A percentile compares a stretch with the other conserved stretches of the same genome.
These are phyloP conservation scores for Candida frijolesensis DNA, from an alignment of 1,139 yeast genomes.

Conservation along the genomic window DNA sequence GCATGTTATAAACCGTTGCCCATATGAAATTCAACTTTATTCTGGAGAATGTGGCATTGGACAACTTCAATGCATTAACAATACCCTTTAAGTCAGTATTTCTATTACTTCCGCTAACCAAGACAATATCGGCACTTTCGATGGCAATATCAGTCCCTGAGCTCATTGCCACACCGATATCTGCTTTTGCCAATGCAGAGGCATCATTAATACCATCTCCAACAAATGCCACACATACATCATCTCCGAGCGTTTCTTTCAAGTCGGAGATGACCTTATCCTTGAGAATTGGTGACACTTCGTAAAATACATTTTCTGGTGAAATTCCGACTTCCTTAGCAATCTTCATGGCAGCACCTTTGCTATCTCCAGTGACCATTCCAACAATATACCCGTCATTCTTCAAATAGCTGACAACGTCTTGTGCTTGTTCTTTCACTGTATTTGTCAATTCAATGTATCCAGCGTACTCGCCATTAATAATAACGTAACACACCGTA, in stretches of 20 bases:
- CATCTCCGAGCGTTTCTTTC: conserved; percentile 44
- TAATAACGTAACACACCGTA: conserved; percentile 43
- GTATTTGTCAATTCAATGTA: conserved; percentile 67
- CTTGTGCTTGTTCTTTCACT: conserved; percentile 66
- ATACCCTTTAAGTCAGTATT: conserved; percentile 62
- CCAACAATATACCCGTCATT: conserved; percentile 66
- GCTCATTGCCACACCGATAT: conserved; percentile 87
- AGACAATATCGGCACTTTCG: conserved; percentile 92
- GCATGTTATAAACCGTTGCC: conserved; percentile 81
- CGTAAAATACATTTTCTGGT: conserved; percentile 66
- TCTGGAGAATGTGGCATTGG: conserved; percentile 68
- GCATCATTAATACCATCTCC: conserved; percentile 99
- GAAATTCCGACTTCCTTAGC: conserved; percentile 73
- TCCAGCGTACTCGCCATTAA: conserved; percentile 65
- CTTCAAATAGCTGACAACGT: conserved; percentile 59
- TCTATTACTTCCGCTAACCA: conserved; percentile 36
- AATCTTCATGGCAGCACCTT: conserved; percentile 61
- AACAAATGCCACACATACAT: conserved; percentile 70
- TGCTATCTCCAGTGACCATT: conserved; percentile 88
- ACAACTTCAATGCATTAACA: conserved; percentile 71
- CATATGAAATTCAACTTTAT: conserved; percentile 82
- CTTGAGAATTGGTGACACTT: conserved; percentile 77
- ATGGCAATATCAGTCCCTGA: conserved; percentile 96
- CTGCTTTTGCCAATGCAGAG: conserved; percentile 88
- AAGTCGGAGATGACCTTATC: conserved; percentile 64